Conservation (phyloP, 345 rosid species). For the Ceriops tagal region DNA sequence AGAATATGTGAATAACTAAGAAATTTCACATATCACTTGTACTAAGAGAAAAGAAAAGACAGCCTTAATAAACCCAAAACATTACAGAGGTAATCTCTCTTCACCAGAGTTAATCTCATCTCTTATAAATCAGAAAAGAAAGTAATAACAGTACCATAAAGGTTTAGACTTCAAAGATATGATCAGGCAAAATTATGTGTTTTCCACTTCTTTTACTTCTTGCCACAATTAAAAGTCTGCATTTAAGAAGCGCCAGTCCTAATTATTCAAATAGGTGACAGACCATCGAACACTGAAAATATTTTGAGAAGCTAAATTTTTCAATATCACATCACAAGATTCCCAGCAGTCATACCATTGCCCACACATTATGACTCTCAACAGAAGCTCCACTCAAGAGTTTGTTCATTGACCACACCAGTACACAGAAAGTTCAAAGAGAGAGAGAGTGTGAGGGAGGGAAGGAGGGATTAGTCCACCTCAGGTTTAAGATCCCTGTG, state of each 20-base stretch:
- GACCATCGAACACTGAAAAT: too few relatives aligned
- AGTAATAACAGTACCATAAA: background rate
- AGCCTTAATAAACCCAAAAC: background rate
- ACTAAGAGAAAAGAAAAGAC: background rate
- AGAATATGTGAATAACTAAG: background rate
- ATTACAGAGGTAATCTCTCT: background rate
- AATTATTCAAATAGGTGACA: too few relatives aligned
- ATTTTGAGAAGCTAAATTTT: too few relatives aligned
- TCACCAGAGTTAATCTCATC: too few relatives aligned
- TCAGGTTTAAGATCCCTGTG: conserved; percentile 98
- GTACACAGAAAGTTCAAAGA: too few relatives aligned
- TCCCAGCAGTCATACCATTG: too few relatives aligned
- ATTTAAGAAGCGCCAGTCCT: too few relatives aligned
- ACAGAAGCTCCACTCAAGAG: background rate
- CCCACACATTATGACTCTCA: background rate
- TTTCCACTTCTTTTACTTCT: too few relatives aligned
- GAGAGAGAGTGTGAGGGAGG: background rate
- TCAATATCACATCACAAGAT: too few relatives aligned
- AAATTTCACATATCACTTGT: background rate
- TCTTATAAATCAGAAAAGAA: background rate
- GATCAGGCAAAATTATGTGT: too few relatives aligned
- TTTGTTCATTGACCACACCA: background rate
- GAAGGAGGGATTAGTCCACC: conserved; percentile 37
- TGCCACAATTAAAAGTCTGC: too few relatives aligned
- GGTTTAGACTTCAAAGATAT: background rate